These are phyloP conservation scores for Thalia dealbata DNA, from an alignment of 176 grass and related monocot species.

Conservation along the genomic window DNA sequence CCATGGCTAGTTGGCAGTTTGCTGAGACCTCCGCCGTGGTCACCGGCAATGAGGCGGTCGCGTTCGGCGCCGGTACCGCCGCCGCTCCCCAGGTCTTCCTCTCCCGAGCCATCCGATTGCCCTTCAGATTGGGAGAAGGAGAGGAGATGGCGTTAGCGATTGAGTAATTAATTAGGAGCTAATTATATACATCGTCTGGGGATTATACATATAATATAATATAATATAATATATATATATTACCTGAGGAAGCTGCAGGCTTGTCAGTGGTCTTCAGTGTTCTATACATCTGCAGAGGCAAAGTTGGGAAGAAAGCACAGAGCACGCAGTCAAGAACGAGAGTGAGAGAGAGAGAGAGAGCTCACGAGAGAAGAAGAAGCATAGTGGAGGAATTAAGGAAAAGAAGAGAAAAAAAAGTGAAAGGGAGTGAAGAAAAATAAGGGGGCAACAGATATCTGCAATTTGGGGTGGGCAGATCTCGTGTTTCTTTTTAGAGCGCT, in stretches of 20 bases:
- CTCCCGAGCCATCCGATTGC: slow-evolving; percentile 53
- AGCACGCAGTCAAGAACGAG: neutral
- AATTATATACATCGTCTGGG: too few relatives aligned
- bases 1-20: slow-evolving; percentile 28
- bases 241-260: slow-evolving; percentile 73
- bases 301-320: neutral
- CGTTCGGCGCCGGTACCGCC: too few relatives aligned
- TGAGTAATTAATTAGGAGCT: too few relatives aligned
- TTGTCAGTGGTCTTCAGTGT: slow-evolving; percentile 97
- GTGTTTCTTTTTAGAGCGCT: neutral
- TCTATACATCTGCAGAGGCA: slow-evolving; percentile 58
- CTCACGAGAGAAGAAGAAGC: slow-evolving; percentile 27
- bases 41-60: slow-evolving; percentile 4
- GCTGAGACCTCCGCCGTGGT: slow-evolving; percentile 30
- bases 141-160: too few relatives aligned
- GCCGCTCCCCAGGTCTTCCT: slow-evolving; percentile 47
- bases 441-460: neutral
- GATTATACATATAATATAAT: too few relatives aligned
- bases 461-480: neutral
- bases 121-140: slow-evolving; percentile 16
- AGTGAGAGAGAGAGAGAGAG: slow-evolving; percentile 13
- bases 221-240: too few relatives aligned
- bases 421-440: neutral
- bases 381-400: neutral
- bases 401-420: neutral